Evolutionary conservation across 2,329 filamentous ascomycete species (phyloP), one percentile per base, ranked within the genome.

Genomic region (Monosporascus cannonballus): DNA sequence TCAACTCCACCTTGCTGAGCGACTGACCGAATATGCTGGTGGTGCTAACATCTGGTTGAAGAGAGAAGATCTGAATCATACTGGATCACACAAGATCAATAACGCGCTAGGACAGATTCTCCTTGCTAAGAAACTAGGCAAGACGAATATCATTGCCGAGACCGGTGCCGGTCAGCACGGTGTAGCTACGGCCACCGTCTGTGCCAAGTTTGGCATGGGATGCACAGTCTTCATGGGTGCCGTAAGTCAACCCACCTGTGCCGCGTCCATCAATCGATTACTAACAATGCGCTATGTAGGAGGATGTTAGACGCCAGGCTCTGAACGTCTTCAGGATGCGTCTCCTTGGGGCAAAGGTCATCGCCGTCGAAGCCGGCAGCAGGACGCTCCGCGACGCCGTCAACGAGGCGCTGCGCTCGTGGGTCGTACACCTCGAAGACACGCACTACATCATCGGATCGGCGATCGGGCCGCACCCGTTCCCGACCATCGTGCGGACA

Each of bases 291-390:
- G 1, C 15, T n/a, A 18, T 30, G 50, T 49, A 77, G 67, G 94
- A 99, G 74, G 94, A 99, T 66, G 94, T 97, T 50, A 87, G 94
- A 54, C 86, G 94, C 62, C 94, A 99, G 71, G 93, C 94, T 2
- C 80, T 99, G 54, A 99, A 99, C 71, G 94, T 99, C 39, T 99
- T 99, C 83, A 88, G 94, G 45, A 99, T 99, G 83, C 94, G 95
- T 71, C 81, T 99, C 11, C 86, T 99, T 6, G 94, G 94, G 54
- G 94, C 94, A 48, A 87, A 88, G 62, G 94, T 99, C 42, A 82
- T 99, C 41, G 87, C 94, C 4, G 94, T 99, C 46, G 91, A 96
- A 69, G 89, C 92, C 47, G 94, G 94, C 51, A 90, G 87, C 63
- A 84, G 85, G 63, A 93, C 89, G 3, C 83, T 92, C 30, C 86